Evolutionary conservation across 305 asterid genomes (phyloP).

Genomic region (Solanum hybrid): DNA sequence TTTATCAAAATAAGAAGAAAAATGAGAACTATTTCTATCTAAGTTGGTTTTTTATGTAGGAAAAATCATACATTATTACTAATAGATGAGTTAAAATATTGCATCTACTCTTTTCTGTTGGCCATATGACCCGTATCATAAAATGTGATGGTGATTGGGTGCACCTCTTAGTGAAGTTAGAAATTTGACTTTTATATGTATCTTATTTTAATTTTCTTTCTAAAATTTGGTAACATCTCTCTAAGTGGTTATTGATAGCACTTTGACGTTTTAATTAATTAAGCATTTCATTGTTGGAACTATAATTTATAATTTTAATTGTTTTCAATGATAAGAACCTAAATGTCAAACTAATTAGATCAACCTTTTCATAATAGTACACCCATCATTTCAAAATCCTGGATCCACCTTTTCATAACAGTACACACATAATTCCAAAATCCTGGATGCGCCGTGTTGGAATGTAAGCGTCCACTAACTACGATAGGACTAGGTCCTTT

Average conservation of each 20-base stretch:
- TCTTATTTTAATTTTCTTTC: background rate
- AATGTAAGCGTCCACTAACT: too few species aligned
- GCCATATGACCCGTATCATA: background rate
- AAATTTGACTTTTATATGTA: background rate
- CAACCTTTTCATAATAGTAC: background rate
- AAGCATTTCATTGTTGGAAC: background rate
- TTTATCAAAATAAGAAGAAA: too few species aligned
- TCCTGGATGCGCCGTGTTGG: too few species aligned
- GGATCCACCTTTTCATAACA: background rate
- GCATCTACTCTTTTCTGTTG: too few species aligned
- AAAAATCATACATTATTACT: too few species aligned
- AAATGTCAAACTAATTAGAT: too few species aligned
- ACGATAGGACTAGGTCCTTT: too few species aligned
- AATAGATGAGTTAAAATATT: too few species aligned
- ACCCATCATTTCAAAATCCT: background rate
- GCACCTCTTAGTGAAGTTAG: background rate
- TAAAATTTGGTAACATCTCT: background rate
- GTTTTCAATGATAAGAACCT: background rate
- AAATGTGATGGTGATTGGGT: background rate
- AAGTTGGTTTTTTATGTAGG: too few species aligned
- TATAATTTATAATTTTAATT: too few species aligned
- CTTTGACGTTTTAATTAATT: background rate
- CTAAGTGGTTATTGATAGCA: background rate
- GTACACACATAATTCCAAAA: background rate
- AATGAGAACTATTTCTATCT: too few species aligned